phyloP scores from a whole-genome alignment of 495 filamentous ascomycete genomes.

The Penicillium ochrochloron region DNA sequence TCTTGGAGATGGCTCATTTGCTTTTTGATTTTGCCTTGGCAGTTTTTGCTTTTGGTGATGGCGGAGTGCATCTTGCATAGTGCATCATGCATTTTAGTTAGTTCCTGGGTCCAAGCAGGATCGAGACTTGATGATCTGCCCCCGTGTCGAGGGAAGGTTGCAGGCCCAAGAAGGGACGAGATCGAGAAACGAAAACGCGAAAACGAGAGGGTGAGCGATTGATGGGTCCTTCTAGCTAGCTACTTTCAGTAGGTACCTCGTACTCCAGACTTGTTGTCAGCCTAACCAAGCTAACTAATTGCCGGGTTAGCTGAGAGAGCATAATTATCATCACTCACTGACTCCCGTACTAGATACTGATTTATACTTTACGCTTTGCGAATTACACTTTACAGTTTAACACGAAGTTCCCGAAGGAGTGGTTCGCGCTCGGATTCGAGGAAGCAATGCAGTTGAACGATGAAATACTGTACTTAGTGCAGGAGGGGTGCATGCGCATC shows the following conservation, averaged over 20 bases:
- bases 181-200: background rate
- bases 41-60: constrained; percentile 1
- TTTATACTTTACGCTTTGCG: constrained; percentile 6
- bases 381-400: constrained; percentile 14
- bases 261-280: background rate
- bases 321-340: background rate
- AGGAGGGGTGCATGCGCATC: constrained; percentile 3
- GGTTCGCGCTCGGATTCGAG: constrained; percentile 3
- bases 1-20: background rate
- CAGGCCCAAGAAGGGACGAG: background rate
- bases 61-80: background rate
- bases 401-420: constrained; percentile 8
- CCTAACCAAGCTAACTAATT: background rate
- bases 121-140: background rate
- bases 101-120: background rate
- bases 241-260: background rate
- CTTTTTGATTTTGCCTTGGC: background rate
- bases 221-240: background rate
- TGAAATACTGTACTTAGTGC: background rate
- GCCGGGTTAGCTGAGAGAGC: background rate
- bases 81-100: background rate
- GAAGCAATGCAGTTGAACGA: constrained; percentile 1
- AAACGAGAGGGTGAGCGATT: background rate
- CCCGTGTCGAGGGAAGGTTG: background rate
- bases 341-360: background rate